Evolutionary conservation across 2,329 filamentous ascomycete species (phyloP).

Genomic region (Cladosporium halotolerans): DNA sequence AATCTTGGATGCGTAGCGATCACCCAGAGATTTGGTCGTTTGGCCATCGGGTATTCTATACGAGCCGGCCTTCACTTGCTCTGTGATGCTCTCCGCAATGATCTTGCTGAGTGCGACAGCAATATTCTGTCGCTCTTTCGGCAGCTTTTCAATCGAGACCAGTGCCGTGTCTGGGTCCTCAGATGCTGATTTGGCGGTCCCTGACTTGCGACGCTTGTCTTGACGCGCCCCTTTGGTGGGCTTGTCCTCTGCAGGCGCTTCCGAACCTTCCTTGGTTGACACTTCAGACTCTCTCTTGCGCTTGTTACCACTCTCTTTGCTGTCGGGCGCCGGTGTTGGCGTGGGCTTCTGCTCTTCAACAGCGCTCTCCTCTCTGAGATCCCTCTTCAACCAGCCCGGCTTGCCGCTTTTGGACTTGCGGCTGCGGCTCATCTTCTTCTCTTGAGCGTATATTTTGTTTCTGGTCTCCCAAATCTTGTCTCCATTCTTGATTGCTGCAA

Average conservation of each 20-base stretch:
- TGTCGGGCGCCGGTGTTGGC: constrained; percentile 10
- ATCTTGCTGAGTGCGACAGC: constrained; percentile 66
- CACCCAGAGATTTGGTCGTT: constrained; percentile 58
- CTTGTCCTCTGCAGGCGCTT: constrained; percentile 15
- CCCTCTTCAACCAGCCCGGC: constrained; percentile 29
- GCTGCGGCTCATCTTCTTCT: constrained; percentile 55
- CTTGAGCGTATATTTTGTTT: constrained; percentile 38
- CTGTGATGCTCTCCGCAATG: constrained; percentile 59
- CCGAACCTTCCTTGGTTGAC: constrained; percentile 10
- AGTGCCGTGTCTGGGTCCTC: constrained; percentile 29
- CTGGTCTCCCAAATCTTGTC: constrained; percentile 74
- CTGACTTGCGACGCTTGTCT: constrained; percentile 33
- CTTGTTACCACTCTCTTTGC: constrained; percentile 23
- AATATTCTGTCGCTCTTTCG: constrained; percentile 61
- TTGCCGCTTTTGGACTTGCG: constrained; percentile 47
- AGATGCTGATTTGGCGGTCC: constrained; percentile 7
- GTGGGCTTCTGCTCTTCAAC: constrained; percentile 33
- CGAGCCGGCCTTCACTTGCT: constrained; percentile 58
- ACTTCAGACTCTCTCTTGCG: constrained; percentile 23
- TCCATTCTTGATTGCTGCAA: constrained; percentile 70
- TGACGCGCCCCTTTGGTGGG: constrained; percentile 18
- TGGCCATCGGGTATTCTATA: constrained; percentile 59
- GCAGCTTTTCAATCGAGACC: constrained; percentile 43
- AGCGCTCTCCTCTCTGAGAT: constrained; percentile 15
- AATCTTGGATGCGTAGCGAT: constrained; percentile 68